Base-by-base conservation (phyloP, 257 asterid species). In the Rubia yunnanensis region DNA sequence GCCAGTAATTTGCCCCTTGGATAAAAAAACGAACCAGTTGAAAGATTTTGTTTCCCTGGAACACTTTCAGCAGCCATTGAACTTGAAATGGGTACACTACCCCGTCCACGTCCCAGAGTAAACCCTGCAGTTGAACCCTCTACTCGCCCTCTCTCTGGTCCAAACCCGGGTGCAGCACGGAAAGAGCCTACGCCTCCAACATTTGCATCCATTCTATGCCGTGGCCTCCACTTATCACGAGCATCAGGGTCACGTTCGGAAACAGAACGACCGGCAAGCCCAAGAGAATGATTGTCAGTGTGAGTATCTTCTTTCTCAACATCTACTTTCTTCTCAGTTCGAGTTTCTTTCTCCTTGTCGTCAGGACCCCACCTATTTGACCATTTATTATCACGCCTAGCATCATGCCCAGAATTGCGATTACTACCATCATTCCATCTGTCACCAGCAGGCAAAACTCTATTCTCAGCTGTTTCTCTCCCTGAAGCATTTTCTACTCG, bases 181-280 rank as follows among this genome's bases (percentile, higher is more conserved):
- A 82, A 81, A 18, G 84, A 70, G 69, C 85, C 85, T 41, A 86
- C 64, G 1, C 84, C 96, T 5, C 81, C 81, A 56, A 86, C 65
- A 77, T 72, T 88, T 66, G 79, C 89, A 70, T 94, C 99, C 95
- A 90, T 83, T 83, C 94, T 86, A 76, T 94, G 92, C 41, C 99
- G 85, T 53, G 99, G 99, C 78, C 99, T 87, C 99, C 99, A 94
- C 86, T 94, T 94, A 72, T 94, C 99, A 72, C 95, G 99, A 75
- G 96, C 74, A 70, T 94, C 97, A 2, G 85, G 71, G 57, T 94
- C 99, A 36, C 95, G 95, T 55, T 90, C 97, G 32, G 86, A 67
- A 76, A 70, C 83, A 55, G 86, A 50, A 66, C 99, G 97, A 71
- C 64, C 77, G 50, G 75, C 70, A 18, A 79, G 69, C 41, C 77